These are phyloP conservation scores for Filobasidium uniguttulatum DNA, from an alignment of 1,284 basidiomycete species.

Conservation along the genomic window DNA sequence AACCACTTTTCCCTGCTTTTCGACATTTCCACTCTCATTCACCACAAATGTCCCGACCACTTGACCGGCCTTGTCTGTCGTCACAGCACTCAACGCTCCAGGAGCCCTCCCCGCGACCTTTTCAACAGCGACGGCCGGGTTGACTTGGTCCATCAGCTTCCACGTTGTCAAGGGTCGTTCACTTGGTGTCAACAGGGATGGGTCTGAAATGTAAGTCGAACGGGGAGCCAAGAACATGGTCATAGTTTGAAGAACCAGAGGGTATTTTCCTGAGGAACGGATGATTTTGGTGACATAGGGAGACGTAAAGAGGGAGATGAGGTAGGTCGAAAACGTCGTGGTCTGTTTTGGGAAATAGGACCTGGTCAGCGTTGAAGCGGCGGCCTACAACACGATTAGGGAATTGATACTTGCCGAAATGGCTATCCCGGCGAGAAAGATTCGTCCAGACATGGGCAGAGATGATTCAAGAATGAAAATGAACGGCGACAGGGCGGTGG, in stretches of 20 bases:
- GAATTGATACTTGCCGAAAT: conserved; percentile 50
- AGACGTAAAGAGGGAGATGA: conserved; percentile 18
- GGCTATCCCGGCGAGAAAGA: conserved; percentile 55
- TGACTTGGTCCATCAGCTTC: conserved; percentile 48
- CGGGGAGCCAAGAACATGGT: conserved; percentile 49
- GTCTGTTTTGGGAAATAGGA: conserved; percentile 43
- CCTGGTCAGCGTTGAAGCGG: conserved; percentile 16
- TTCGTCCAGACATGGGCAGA: conserved; percentile 54
- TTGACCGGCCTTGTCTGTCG: conserved; percentile 48
- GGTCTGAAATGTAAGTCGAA: conserved; percentile 50
- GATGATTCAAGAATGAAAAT: conserved; percentile 65
- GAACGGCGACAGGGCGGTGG: conserved; percentile 57
- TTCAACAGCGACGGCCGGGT: conserved; percentile 37
- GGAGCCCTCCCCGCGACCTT: conserved; percentile 43
- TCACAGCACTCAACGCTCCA: conserved; percentile 58
- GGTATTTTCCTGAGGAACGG: conserved; percentile 37
- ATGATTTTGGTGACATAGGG: conserved; percentile 44
- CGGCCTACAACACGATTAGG: conserved; percentile 48
- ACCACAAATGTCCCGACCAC: conserved; percentile 65
- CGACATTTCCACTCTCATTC: conserved; percentile 37
- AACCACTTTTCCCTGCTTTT: conserved; percentile 49
- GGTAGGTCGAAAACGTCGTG: conserved; percentile 14
- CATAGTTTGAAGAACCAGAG: conserved; percentile 48
- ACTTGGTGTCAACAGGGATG: conserved; percentile 55
- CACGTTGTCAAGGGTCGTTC: conserved; percentile 63